Evolutionary conservation across 345 rosid genomes (phyloP), one percentile per base, ranked within the genome.

Genomic region (Euphorbia peplus): DNA sequence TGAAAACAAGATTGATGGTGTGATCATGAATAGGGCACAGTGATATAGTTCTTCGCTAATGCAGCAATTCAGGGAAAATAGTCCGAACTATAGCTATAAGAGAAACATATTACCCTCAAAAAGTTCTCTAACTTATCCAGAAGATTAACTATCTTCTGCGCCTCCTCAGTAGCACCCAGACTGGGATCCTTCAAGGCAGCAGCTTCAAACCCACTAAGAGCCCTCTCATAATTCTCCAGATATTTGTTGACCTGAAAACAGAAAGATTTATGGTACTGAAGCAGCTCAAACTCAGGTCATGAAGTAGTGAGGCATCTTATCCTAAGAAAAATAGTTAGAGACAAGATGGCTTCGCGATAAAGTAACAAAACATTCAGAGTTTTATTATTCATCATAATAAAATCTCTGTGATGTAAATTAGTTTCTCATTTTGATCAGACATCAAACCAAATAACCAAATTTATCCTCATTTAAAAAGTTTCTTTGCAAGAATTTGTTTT

Each of bases 181-280:
- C 85, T 81, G 29, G 93, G 93, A 76, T 88, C 93, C 84, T 75
- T 88, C 19, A 77, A 69, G 51, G 88, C 78, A 70, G 93, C 91
- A 50, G 91, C 85, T 83, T 88, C 89, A 80, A 86, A 88, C 66
- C 89, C 89, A 64, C 76, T 76, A 62, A 88, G 85, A 67, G 93
- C 91, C 76, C 93, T 84, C 76, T 86, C 88, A 59, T 88, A 88
- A 73, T 88, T 88, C 79, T 88, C 91, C 56, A 88, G 81, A 74
- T 86, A 88, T 67, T 78, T 84, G 70, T 88, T 82, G 46, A 84
- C 93, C 93, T 88, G 83, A 71, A 78, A 69, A 51, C 48, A 30
- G 52, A 65, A 63, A 70, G n/a, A 30, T 47, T 58, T 56, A 22
- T 8, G 61, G 41, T 41, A 61, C 32, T 56, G 56, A 46, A 30